Conservation (phyloP, 306 rosid species). For the Hippophae rhamnoides region DNA sequence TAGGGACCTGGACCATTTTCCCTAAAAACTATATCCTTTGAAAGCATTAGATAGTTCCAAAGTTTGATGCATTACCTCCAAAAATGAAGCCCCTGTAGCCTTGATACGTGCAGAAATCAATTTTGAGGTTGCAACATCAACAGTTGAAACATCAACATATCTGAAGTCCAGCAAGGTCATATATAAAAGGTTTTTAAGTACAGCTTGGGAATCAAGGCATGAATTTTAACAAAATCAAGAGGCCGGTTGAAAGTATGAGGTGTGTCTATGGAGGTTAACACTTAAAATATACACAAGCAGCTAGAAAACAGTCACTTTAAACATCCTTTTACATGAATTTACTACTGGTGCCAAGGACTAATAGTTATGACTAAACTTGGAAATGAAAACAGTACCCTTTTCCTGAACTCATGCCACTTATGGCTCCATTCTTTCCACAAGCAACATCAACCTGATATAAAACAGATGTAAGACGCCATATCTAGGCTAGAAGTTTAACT, state of each 20-base stretch:
- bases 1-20: too few species aligned
- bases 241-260: neutral
- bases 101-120: constrained; percentile 51
- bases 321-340: neutral
- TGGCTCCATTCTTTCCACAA: constrained; percentile 71
- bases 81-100: constrained; percentile 71
- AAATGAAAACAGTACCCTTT: constrained; percentile 55
- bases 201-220: constrained; percentile 13
- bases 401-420: constrained; percentile 66
- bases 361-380: neutral
- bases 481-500: constrained; percentile 7
- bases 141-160: constrained; percentile 90
- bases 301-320: neutral
- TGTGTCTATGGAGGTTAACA: neutral
- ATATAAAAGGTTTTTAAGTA: constrained; percentile 3
- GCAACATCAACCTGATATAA: constrained; percentile 70
- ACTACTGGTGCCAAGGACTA: neutral
- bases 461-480: constrained; percentile 12
- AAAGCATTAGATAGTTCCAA: constrained; percentile 3
- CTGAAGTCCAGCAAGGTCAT: constrained; percentile 29
- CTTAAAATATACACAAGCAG: too few species aligned
- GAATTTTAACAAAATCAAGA: constrained; percentile 3
- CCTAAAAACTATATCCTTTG: too few species aligned
- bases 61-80: constrained; percentile 49
- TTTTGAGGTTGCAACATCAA: constrained; percentile 71